phyloP scores from a whole-genome alignment of 2,329 filamentous ascomycete genomes.

The Incumbomyces lentus region DNA sequence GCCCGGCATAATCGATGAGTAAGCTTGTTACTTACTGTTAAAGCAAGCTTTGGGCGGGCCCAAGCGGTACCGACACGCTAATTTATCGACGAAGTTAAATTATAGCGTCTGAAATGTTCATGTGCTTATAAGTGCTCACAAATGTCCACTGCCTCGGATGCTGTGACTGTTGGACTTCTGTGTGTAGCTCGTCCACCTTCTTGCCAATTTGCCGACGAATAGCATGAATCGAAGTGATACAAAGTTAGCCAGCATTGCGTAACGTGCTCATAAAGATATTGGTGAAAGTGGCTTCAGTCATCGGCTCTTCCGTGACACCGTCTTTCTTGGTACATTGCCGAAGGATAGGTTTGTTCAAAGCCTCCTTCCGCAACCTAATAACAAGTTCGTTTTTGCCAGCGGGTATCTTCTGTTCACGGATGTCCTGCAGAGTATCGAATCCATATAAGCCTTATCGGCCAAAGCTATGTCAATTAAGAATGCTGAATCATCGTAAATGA shows the following conservation, averaged over 20 bases:
- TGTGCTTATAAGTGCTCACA: too few relatives aligned
- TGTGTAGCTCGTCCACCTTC: conserved; percentile 5
- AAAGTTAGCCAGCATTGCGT: conserved; percentile 13
- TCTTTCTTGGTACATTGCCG: conserved; percentile 12
- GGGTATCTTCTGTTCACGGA: conserved; percentile 10
- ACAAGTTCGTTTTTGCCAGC: conserved; percentile 7
- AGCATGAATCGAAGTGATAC: conserved; percentile 8
- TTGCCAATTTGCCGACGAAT: conserved; percentile 10
- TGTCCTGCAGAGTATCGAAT: conserved; percentile 9
- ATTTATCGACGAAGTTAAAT: too few relatives aligned
- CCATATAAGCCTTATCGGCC: conserved; percentile 11
- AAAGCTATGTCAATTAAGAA: conserved; percentile 11
- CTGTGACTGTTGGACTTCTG: conserved; percentile 11
- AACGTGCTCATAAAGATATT: conserved; percentile 9
- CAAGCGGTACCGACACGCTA: too few relatives aligned
- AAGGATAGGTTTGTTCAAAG: conserved; percentile 8
- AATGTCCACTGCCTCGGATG: too few relatives aligned
- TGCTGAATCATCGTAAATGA: conserved; percentile 10
- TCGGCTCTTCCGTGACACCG: conserved; percentile 11
- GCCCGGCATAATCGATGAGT: too few relatives aligned
- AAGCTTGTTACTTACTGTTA: too few relatives aligned
- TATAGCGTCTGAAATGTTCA: too few relatives aligned
- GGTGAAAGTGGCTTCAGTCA: conserved; percentile 8
- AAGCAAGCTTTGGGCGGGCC: too few relatives aligned
- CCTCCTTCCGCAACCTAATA: conserved; percentile 6